A percentile compares a stretch with the other conserved stretches of the same genome.
phyloP scores from a whole-genome alignment of 106 monocot genomes.

The Agapanthus africanus region DNA sequence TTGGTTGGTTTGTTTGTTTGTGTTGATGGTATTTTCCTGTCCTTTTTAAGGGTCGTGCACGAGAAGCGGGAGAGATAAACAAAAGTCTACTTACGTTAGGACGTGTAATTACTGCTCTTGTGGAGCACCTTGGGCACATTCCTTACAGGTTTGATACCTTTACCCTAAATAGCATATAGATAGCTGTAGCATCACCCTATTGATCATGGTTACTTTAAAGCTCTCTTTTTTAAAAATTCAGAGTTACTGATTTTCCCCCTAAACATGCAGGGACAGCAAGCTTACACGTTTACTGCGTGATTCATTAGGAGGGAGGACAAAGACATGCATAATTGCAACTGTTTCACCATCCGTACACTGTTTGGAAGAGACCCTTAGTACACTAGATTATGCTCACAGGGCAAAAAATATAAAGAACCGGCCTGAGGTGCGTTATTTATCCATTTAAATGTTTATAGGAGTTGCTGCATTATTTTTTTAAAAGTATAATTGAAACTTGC shows the following conservation, averaged over 20 bases:
- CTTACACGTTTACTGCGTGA: slow-evolving; percentile 88
- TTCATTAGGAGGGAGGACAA: slow-evolving; percentile 93
- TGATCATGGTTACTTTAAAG: not conserved
- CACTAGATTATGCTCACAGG: slow-evolving; percentile 95
- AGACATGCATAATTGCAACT: slow-evolving; percentile 98
- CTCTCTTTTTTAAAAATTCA: not conserved
- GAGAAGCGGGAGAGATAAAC: slow-evolving; percentile 98
- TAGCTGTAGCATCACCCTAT: not conserved
- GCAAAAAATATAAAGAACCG: slow-evolving; percentile 96
- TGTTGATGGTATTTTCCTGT: not conserved
- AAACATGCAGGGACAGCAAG: slow-evolving; percentile 80
- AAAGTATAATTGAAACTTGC: not conserved
- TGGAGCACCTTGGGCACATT: slow-evolving; percentile 92
- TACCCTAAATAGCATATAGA: not conserved
- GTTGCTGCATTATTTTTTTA: not conserved
- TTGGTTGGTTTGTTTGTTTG: slow-evolving; percentile 1
- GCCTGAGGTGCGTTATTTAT: slow-evolving; percentile 62
- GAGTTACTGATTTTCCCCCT: not conserved
- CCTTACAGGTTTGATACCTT: slow-evolving; percentile 63
- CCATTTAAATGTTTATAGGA: not conserved
- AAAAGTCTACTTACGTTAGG: slow-evolving; percentile 96
- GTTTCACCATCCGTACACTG: slow-evolving; percentile 96
- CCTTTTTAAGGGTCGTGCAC: slow-evolving; percentile 67
- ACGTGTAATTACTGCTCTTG: slow-evolving; percentile 93
- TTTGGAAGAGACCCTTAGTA: slow-evolving; percentile 94